Evolutionary conservation across 768 basidiomycete species (phyloP).

Genomic region (Steccherinum ochraceum): DNA sequence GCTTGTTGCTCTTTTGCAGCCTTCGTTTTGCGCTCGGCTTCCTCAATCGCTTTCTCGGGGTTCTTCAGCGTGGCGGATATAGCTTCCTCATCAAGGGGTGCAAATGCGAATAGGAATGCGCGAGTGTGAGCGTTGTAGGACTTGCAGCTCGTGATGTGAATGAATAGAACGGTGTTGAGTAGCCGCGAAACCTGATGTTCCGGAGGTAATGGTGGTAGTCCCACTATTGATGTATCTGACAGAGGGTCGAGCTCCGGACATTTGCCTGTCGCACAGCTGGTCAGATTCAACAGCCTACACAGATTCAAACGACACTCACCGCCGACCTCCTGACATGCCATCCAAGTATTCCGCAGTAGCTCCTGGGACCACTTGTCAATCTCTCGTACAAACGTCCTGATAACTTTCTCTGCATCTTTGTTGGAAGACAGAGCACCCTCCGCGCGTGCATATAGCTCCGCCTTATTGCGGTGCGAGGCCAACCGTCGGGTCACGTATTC

Average conservation of each 20-base stretch:
- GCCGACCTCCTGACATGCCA: slow-evolving; percentile 36
- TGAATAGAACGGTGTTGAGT: slow-evolving; percentile 44
- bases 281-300: not conserved
- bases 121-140: slow-evolving; percentile 47
- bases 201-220: slow-evolving; percentile 33
- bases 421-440: slow-evolving; percentile 26
- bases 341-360: slow-evolving; percentile 37
- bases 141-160: slow-evolving; percentile 41
- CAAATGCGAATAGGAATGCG: slow-evolving; percentile 36
- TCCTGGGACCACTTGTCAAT: slow-evolving; percentile 41
- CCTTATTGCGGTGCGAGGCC: slow-evolving; percentile 39
- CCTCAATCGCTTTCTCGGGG: slow-evolving; percentile 38
- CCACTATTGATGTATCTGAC: slow-evolving; percentile 39
- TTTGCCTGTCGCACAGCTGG: slow-evolving; percentile 23
- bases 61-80: slow-evolving; percentile 43
- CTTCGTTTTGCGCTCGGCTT: slow-evolving; percentile 37
- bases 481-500: slow-evolving; percentile 37
- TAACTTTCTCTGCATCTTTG: slow-evolving; percentile 9
- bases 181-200: slow-evolving; percentile 33
- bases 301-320: slow-evolving; percentile 22
- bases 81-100: slow-evolving; percentile 35
- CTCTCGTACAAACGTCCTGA: slow-evolving; percentile 27
- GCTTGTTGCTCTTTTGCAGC: slow-evolving; percentile 36
- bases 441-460: slow-evolving; percentile 30
- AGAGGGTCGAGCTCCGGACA: slow-evolving; percentile 38